phyloP scores from a whole-genome alignment of 208 protist species.

The Trypanosoma congolense region DNA sequence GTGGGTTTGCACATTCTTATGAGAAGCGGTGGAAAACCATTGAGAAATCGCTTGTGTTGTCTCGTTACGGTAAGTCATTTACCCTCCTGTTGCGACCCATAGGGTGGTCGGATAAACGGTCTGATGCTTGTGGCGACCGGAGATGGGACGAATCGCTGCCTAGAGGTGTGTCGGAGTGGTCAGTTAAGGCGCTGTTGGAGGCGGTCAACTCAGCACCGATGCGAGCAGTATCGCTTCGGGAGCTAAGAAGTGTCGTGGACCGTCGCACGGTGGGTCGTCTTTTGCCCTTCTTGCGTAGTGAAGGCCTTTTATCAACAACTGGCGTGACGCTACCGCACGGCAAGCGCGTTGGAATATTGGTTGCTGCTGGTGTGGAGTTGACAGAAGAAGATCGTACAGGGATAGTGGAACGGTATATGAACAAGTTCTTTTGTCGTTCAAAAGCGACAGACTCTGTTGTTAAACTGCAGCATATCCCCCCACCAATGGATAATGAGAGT shows the following conservation, averaged over 20 bases:
- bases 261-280: conserved; percentile 38
- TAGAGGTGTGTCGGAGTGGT: conserved; percentile 50
- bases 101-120: neutral
- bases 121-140: neutral
- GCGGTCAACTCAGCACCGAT: conserved; percentile 45
- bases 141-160: conserved; percentile 5
- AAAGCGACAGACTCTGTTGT: conserved; percentile 14
- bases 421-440: conserved; percentile 13
- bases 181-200: conserved; percentile 47
- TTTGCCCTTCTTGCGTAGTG: conserved; percentile 50
- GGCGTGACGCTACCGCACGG: conserved; percentile 27
- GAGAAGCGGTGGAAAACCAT: conserved; percentile 37
- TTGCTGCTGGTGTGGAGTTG: conserved; percentile 23
- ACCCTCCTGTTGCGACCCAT: conserved; percentile 30
- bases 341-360: conserved; percentile 61
- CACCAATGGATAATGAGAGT: conserved; percentile 20
- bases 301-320: conserved; percentile 40
- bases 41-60: conserved; percentile 23
- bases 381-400: conserved; percentile 4
- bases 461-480: conserved; percentile 40
- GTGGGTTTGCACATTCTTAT: conserved; percentile 28
- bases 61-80: conserved; percentile 31
- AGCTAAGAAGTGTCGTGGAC: conserved; percentile 43
- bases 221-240: conserved; percentile 38
- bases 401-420: conserved; percentile 29